Conservation (phyloP, 164 flowering plant genomes). For the Stephania yunnanensis region DNA sequence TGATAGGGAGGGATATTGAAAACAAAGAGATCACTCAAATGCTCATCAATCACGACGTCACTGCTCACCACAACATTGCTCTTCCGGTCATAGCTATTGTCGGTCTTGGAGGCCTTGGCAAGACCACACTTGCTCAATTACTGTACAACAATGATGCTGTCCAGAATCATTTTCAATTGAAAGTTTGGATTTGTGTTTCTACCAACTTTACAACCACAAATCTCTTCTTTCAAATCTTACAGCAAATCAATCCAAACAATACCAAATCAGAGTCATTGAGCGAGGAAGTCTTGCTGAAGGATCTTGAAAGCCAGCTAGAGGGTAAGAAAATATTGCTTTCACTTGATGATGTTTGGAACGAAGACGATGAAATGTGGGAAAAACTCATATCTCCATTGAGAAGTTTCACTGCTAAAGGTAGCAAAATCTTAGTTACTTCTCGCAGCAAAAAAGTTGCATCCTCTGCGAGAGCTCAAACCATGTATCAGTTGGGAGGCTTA, state of each 20-base stretch:
- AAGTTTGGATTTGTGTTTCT: too few relatives aligned
- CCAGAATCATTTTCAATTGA: too few relatives aligned
- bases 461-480: background rate
- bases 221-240: too few relatives aligned
- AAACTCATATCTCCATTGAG: background rate
- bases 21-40: background rate
- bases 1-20: too few relatives aligned
- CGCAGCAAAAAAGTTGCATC: background rate
- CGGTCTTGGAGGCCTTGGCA: constrained; percentile 15
- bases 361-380: background rate
- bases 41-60: background rate
- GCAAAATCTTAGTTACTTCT: background rate
- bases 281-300: background rate
- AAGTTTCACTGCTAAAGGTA: background rate
- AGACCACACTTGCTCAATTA: constrained; percentile 13
- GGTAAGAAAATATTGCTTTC: constrained; percentile 1
- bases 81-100: constrained; percentile 3
- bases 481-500: background rate
- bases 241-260: too few relatives aligned
- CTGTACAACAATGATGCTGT: constrained; percentile 6
- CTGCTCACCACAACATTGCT: background rate
- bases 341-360: constrained; percentile 5
- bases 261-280: too few relatives aligned
- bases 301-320: background rate
- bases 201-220: too few relatives aligned